Conservation (phyloP, 208 protist genomes). For the Acanthamoeba lenticulata region DNA sequence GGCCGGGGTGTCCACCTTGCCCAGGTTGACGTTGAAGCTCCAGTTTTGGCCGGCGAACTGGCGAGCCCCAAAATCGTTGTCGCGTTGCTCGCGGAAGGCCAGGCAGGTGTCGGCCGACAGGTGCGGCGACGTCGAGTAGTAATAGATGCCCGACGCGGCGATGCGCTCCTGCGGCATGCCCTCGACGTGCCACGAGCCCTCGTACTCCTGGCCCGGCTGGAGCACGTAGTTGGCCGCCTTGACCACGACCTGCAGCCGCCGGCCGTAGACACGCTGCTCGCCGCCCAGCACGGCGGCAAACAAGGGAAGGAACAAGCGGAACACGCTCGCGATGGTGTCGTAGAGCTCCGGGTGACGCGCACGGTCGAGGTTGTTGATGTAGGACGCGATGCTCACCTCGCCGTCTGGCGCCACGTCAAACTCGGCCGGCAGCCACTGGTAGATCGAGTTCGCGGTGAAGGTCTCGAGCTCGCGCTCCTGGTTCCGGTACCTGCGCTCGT, state of each 20-base stretch:
- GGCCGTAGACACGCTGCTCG: neutral
- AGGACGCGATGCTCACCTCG: slow-evolving; percentile 69
- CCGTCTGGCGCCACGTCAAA: slow-evolving; percentile 68
- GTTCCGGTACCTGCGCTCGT: neutral
- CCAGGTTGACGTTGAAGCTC: neutral
- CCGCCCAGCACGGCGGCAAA: slow-evolving; percentile 23
- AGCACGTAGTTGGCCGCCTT: slow-evolving; percentile 78
- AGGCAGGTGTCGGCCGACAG: slow-evolving; percentile 54
- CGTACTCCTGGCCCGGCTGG: neutral
- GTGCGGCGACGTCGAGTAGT: slow-evolving; percentile 62
- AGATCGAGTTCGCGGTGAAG: neutral
- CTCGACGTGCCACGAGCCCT: too few species aligned
- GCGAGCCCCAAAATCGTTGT: neutral
- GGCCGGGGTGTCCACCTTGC: slow-evolving; percentile 58
- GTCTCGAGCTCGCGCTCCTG: neutral
- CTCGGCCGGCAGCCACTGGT: slow-evolving; percentile 81
- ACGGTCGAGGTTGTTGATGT: slow-evolving; percentile 81
- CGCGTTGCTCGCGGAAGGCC: slow-evolving; percentile 28
- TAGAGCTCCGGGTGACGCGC: slow-evolving; percentile 22
- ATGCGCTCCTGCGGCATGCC: too few species aligned
- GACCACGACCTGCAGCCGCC: slow-evolving; percentile 77
- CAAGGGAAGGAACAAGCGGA: slow-evolving; percentile 74
- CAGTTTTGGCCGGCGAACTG: neutral
- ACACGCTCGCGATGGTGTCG: slow-evolving; percentile 46
- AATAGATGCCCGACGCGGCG: too few species aligned